Evolutionary conservation across 495 filamentous ascomycete species (phyloP).

Genomic region (Podospora pseudoanserina): DNA sequence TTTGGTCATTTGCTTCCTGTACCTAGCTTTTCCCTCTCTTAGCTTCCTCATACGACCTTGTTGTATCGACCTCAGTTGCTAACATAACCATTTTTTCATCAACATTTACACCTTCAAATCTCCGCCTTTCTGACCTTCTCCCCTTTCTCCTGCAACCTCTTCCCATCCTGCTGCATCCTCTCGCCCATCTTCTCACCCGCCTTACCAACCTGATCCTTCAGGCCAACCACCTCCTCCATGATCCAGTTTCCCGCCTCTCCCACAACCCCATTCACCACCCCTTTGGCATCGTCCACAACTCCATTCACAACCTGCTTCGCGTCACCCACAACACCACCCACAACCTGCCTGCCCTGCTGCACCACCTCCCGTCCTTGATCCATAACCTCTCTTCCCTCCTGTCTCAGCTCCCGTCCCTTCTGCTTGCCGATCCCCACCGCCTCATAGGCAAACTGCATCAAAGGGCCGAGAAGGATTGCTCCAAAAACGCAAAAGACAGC

Average conservation of each 20-base stretch:
- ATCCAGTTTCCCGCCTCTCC: neutral
- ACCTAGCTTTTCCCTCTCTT: no score
- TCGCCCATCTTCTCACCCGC: neutral
- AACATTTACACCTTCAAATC: neutral
- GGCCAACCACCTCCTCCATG: neutral
- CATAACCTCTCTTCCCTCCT: neutral
- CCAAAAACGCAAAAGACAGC: slow-evolving; percentile 61
- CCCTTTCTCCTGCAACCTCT: neutral
- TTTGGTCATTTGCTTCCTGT: no score
- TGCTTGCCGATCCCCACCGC: neutral
- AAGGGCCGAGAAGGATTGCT: slow-evolving; percentile 30
- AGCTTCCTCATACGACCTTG: no score
- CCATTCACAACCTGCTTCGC: slow-evolving; percentile 3
- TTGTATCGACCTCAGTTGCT: no score
- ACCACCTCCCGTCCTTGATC: neutral
- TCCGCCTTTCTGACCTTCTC: neutral
- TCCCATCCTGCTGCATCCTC: neutral
- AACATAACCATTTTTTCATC: neutral
- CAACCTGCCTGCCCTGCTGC: neutral
- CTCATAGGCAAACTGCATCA: slow-evolving; percentile 7
- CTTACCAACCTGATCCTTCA: neutral
- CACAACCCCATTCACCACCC: neutral
- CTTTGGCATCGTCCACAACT: neutral
- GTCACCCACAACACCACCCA: neutral
- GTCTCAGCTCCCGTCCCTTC: neutral